A percentile compares a stretch with the other conserved stretches of the same genome.
phyloP scores from a whole-genome alignment of 163 green algal species.

The Chloroidium sp. region DNA sequence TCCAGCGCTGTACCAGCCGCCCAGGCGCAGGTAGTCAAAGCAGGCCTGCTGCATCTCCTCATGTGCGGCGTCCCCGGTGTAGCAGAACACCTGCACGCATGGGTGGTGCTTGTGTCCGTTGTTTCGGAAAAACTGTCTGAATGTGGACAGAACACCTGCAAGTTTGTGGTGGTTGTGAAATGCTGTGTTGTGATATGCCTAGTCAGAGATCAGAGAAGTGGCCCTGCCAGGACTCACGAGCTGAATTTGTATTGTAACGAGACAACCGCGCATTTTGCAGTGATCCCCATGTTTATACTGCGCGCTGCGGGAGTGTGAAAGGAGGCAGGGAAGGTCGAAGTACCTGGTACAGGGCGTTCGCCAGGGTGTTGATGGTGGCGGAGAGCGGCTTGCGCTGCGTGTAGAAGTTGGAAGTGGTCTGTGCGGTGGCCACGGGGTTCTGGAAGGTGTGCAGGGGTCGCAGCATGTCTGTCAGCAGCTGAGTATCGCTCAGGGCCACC shows the following conservation, averaged over 20 bases:
- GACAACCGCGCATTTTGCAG: too few species aligned
- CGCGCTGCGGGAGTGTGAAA: too few species aligned
- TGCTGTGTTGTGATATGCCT: too few species aligned
- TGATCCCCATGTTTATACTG: too few species aligned
- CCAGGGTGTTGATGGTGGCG: slow-evolving; percentile 98
- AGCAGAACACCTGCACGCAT: slow-evolving; percentile 66
- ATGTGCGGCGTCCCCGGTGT: slow-evolving; percentile 62
- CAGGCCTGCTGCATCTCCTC: slow-evolving; percentile 93
- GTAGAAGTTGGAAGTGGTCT: slow-evolving; percentile 83
- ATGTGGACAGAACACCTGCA: too few species aligned
- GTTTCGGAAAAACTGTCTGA: too few species aligned
- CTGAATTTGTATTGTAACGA: too few species aligned
- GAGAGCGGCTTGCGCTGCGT: slow-evolving; percentile 79
- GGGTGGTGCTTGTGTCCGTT: too few species aligned
- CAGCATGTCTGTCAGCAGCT: slow-evolving; percentile 87
- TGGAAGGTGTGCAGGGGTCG: slow-evolving; percentile 60
- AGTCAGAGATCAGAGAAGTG: too few species aligned
- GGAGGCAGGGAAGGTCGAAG: background rate
- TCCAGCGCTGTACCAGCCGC: slow-evolving; percentile 64
- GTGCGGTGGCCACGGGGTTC: slow-evolving; percentile 54
- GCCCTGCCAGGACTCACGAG: too few species aligned
- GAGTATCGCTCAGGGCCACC: slow-evolving; percentile 76
- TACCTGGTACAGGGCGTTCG: slow-evolving; percentile 92
- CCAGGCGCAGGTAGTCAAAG: slow-evolving; percentile 93
- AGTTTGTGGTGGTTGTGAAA: too few species aligned